Evolutionary conservation across 345 rosid genomes (phyloP), one percentile per base, ranked within the genome.

Genomic region (Melaleuca alternifolia): DNA sequence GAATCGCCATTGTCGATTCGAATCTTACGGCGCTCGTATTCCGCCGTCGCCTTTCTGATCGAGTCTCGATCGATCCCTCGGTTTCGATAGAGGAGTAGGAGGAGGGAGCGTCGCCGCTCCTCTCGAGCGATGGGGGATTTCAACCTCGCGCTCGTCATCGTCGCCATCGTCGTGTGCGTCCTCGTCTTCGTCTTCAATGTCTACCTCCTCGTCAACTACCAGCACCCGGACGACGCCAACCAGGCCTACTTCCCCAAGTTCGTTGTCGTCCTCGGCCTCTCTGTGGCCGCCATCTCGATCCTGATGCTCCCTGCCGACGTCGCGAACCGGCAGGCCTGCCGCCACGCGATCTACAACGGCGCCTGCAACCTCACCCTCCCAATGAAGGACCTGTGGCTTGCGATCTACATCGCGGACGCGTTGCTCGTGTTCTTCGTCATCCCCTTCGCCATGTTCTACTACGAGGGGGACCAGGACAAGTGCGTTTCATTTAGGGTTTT

Each of bases 381-480:
- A 50, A 97, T 97, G 99, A 97, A 97, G 91, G 96, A 94, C 87
- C 97, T 97, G n/a, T 97, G 98, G 99, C 94, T 97, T 41, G 96
- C 96, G 37, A 89, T 97, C 26, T 97, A 97, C 86, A 96, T 97
- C 44, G 75, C 94, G 10, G 97, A 97, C 57, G 98, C 98, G 9
- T 89, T 95, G 79, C 98, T 98, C 51, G 99, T 96, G 13, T 98
- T 98, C 95, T 98, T 98, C 86, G 83, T 96, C 10, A 98, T 98
- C 85, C 99, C 99, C 30, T 97, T 97, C 71, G 97, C 99, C 33
- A 97, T 97, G 98, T 97, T 97, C 89, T 97, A 90, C 95, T 97
- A 97, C 86, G 99, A 97, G 91, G 99, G 98, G 85, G 99, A 97
- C 91, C 99, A 95, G 94, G 99, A 97, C 92, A 97, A 95, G 99